These are phyloP conservation scores for Paxillus involutus DNA, from an alignment of 768 basidiomycete genomes.

Conservation along the genomic window DNA sequence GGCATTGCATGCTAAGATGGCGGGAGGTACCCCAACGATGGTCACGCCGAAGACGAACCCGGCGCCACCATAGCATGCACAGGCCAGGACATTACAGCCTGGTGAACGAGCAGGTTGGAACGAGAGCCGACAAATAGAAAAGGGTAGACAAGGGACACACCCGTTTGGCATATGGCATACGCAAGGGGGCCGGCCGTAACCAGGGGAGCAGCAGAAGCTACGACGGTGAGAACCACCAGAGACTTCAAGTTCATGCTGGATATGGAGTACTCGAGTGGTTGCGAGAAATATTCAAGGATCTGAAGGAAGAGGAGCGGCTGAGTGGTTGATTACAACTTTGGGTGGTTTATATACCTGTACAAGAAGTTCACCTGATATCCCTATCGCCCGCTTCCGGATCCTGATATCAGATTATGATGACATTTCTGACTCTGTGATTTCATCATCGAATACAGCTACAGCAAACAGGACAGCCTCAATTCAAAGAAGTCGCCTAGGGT, in stretches of 20 bases:
- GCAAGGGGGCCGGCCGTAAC: conserved; percentile 16
- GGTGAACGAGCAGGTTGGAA: background rate
- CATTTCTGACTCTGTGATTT: too few species aligned
- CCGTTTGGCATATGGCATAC: conserved; percentile 25
- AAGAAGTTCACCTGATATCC: too few species aligned
- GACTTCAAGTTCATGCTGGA: conserved; percentile 27
- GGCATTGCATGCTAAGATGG: conserved; percentile 21
- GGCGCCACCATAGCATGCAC: conserved; percentile 23
- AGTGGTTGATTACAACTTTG: background rate
- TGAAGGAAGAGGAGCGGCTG: background rate
- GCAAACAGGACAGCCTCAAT: too few species aligned
- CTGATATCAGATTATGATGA: too few species aligned
- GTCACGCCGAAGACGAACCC: conserved; percentile 25
- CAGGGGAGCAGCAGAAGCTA: conserved; percentile 8
- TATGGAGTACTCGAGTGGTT: background rate
- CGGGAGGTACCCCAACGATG: conserved; percentile 17
- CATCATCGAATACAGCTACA: too few species aligned
- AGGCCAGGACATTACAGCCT: conserved; percentile 26
- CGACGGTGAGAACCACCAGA: conserved; percentile 16
- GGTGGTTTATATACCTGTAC: background rate
- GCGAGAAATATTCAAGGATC: background rate
- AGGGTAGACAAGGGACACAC: background rate
- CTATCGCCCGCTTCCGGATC: too few species aligned
- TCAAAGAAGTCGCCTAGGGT: too few species aligned
- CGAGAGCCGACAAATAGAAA: too few species aligned